Conservation (phyloP, 495 filamentous ascomycete species). For the Tetracladium marchalianum region DNA sequence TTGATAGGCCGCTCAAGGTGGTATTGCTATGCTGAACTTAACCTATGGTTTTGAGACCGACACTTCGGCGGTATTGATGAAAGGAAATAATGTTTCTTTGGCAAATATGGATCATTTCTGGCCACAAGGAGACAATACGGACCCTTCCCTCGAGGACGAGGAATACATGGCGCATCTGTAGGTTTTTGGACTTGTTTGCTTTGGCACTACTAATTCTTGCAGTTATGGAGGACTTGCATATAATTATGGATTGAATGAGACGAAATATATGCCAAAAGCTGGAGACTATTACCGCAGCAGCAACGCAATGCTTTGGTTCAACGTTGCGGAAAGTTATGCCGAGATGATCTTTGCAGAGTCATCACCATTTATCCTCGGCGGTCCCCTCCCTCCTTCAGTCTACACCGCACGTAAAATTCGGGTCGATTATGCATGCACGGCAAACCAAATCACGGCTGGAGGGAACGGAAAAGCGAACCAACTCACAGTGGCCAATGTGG, state of each 20-base stretch:
- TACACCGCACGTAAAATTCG: constrained; percentile 9
- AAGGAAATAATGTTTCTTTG: constrained; percentile 3
- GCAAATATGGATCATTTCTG: constrained; percentile 14
- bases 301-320: background rate
- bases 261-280: constrained; percentile 2
- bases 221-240: constrained; percentile 9
- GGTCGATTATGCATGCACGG: constrained; percentile 7
- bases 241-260: constrained; percentile 1
- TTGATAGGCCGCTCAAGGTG: constrained; percentile 15
- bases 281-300: constrained; percentile 1
- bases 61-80: background rate
- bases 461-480: constrained; percentile 2
- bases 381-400: background rate
- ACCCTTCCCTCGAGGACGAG: constrained; percentile 3
- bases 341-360: constrained; percentile 12
- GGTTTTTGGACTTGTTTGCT: background rate
- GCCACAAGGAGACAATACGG: background rate
- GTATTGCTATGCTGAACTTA: constrained; percentile 15
- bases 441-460: constrained; percentile 5
- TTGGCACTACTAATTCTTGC: background rate
- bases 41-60: constrained; percentile 16
- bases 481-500: constrained; percentile 7
- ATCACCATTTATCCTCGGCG: background rate
- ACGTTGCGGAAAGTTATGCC: background rate
- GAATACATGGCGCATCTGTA: constrained; percentile 13